Evolutionary conservation across 192 early-diverging fungal genomes (phyloP), one percentile per base, ranked within the genome.

Genomic region (Rhizoclosmatium globosum): DNA sequence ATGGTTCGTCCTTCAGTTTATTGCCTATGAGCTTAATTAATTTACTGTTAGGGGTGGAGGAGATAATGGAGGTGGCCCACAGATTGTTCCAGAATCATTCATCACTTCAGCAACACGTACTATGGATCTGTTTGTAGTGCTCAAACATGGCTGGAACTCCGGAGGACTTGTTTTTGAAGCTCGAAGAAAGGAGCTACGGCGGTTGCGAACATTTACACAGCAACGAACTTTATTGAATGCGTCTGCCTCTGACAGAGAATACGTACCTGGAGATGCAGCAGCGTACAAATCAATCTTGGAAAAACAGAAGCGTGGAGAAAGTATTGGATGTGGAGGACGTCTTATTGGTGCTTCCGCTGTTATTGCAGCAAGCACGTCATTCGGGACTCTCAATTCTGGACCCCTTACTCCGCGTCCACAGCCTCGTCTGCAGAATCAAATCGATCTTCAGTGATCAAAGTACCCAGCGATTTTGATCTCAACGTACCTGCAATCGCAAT

Each of bases 291-390:
- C 60, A 7, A 39, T 62, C 21, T 62, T 62, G 60, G 60, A 62
- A 21, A 62, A 62, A 21, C 60, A 31, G 60, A 62, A 62, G 60
- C 60, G 60, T 62, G 60, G 60, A 31, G 60, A 62, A 23, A 31
- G 60, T 62, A 53, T 53, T 13, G 50, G 50, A 53, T 53, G 50
- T 17, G 50, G 50, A 17, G 50, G 50, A 7, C 50, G 50, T 7
- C 17, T 53, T 13, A 7, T 53, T 53, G 50, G 50, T 13, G 6
- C 50, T 53, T 17, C 6, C 6, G 50, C 50, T 7, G 50, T 7
- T 13, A 17, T 13, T 53, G 50, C 50, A 0, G 6, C 17, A 17
- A 53, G 50, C 17, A 7, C 6, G 50, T 53, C 50, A 53, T 53
- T 53, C 6, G 17, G 17, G 50, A 53, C 6, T 53, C 50, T 13